Conservation (phyloP, 176 grass and related monocot species). For the sorghum (Sorghum bicolor) region DNA sequence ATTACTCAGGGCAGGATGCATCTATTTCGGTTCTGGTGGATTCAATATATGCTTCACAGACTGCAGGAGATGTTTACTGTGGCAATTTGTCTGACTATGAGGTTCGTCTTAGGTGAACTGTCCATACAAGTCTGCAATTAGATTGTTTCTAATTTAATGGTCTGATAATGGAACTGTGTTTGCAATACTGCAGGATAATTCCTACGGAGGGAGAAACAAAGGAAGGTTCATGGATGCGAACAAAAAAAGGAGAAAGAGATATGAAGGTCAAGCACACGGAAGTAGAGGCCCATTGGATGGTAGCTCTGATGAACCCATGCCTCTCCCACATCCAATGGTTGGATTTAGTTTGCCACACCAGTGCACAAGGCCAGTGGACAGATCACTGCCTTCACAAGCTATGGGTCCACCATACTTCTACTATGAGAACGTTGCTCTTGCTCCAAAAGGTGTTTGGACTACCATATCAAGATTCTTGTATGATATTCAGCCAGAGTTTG, state of each 20-base stretch:
- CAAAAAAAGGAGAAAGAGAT: too few species aligned
- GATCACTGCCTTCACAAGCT: constrained; percentile 44
- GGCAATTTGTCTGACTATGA: constrained; percentile 29
- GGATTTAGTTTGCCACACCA: constrained; percentile 64
- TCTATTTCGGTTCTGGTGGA: constrained; percentile 44
- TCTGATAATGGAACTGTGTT: too few species aligned
- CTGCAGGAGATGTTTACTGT: constrained; percentile 23
- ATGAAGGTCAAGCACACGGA: too few species aligned
- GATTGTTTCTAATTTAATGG: too few species aligned
- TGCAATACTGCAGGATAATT: too few species aligned
- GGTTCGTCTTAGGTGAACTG: constrained; percentile 29
- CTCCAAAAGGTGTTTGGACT: constrained; percentile 72
- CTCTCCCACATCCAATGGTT: constrained; percentile 34
- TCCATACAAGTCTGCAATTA: not conserved
- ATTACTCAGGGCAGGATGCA: constrained; percentile 40
- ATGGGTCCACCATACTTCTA: constrained; percentile 83
- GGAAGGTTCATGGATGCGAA: too few species aligned
- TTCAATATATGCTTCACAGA: constrained; percentile 71
- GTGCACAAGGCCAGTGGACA: not conserved
- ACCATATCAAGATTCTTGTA: constrained; percentile 65
- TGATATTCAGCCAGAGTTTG: constrained; percentile 69
- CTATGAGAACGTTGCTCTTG: constrained; percentile 76
- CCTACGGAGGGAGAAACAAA: too few species aligned
- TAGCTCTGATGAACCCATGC: too few species aligned
- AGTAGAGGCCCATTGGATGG: too few species aligned